Evolutionary conservation across 2,329 filamentous ascomycete genomes (phyloP).

Genomic region (Colletotrichum sp.): DNA sequence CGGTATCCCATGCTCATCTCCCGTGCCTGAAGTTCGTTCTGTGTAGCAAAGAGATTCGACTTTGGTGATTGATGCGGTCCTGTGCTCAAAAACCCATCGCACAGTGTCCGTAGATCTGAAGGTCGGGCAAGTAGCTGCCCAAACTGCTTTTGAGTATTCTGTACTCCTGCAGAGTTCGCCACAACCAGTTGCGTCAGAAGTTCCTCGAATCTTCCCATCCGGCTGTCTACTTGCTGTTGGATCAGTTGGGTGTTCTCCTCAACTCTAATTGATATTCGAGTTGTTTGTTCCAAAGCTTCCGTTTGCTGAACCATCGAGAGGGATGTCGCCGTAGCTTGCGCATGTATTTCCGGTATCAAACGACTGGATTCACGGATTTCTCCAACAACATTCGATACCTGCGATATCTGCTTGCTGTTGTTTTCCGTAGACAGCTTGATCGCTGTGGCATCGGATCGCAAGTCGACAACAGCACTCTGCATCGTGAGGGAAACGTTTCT

Average conservation of each 20-base stretch:
- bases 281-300: neutral
- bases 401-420: fast-evolving
- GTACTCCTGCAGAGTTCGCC: neutral
- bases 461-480: neutral
- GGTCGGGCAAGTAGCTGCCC: neutral
- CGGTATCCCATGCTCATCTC: neutral
- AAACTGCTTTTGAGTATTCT: neutral
- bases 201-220: neutral
- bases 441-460: neutral
- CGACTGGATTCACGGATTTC: neutral
- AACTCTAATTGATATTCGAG: neutral
- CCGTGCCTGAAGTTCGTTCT: fast-evolving
- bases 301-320: neutral
- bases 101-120: neutral
- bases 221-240: neutral
- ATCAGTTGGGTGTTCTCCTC: neutral
- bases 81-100: neutral
- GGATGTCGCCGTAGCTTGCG: neutral
- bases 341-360: neutral
- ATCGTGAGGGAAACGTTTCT: neutral
- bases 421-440: neutral
- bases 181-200: neutral
- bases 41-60: neutral
- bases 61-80: neutral
- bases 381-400: neutral